Conservation (phyloP, 441 rosid species). For the Euphorbia corollata region DNA sequence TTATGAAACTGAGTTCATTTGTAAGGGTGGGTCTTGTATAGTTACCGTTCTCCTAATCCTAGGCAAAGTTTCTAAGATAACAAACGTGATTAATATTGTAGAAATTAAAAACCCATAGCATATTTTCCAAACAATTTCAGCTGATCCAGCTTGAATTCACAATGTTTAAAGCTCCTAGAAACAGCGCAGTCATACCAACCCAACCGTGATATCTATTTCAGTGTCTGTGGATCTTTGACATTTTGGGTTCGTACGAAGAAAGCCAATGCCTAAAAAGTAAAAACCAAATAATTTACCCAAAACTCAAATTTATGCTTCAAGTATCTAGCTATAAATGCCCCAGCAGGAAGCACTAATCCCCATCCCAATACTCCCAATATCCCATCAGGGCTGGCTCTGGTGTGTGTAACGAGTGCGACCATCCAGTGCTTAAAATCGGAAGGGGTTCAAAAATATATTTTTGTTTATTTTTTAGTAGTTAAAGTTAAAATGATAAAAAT, state of each 20-base stretch:
- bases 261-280: conserved; percentile 49
- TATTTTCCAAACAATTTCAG: conserved; percentile 56
- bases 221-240: conserved; percentile 59
- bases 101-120: conserved; percentile 64
- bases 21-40: conserved; percentile 39
- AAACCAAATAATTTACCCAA: no score
- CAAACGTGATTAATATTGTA: conserved; percentile 39
- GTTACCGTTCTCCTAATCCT: conserved; percentile 36
- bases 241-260: conserved; percentile 68
- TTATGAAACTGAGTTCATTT: conserved; percentile 54
- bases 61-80: conserved; percentile 46
- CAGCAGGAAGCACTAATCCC: conserved; percentile 71
- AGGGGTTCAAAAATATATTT: no score
- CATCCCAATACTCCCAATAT: conserved; percentile 60
- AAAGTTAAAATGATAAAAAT: no score
- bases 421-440: no score
- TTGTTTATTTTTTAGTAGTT: no score
- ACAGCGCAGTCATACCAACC: conserved; percentile 70
- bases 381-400: no score
- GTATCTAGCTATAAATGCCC: conserved; percentile 74
- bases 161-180: conserved; percentile 67
- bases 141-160: conserved; percentile 51
- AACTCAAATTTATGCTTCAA: conserved; percentile 69
- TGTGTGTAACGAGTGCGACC: no score
- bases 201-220: conserved; percentile 92